Percentiles rank a stretch among this genome's conserved stretches.
Evolutionary conservation across 352 stramenopile species (phyloP).

Genomic region (Phytopythium oedochilum): DNA sequence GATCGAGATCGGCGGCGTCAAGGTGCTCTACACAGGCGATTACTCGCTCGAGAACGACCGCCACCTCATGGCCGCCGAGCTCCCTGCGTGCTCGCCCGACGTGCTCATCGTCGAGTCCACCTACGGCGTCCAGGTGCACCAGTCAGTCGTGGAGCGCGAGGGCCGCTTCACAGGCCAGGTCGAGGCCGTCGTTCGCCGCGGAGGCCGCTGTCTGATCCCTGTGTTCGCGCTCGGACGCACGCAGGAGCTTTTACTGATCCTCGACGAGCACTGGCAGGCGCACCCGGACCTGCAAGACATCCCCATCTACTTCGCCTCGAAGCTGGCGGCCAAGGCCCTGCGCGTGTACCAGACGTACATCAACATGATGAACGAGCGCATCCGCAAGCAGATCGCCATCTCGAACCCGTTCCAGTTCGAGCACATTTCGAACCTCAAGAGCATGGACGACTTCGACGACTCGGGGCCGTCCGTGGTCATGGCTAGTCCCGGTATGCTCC

Average conservation of each 20-base stretch:
- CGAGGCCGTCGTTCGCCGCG: constrained; percentile 93
- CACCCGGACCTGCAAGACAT: constrained; percentile 94
- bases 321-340: constrained; percentile 94
- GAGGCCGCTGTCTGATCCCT: constrained; percentile 97
- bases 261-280: constrained; percentile 99
- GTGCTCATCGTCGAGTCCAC: constrained; percentile 99
- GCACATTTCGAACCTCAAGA: constrained; percentile 96
- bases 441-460: constrained; percentile 96
- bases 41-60: constrained; percentile 98
- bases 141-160: constrained; percentile 94
- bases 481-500: constrained; percentile 98
- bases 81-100: constrained; percentile 89
- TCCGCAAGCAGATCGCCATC: constrained; percentile 96
- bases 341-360: constrained; percentile 99
- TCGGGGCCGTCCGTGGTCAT: constrained; percentile 98
- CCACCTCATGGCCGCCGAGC: constrained; percentile 94
- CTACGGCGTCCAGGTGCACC: constrained; percentile 97
- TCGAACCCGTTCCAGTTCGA: constrained; percentile 98
- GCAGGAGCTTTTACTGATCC: constrained; percentile 98
- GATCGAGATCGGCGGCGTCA: constrained; percentile 97
- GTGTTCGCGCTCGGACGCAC: constrained; percentile 98
- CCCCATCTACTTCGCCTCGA: constrained; percentile 98
- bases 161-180: constrained; percentile 96
- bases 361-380: constrained; percentile 99
- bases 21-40: constrained; percentile 98